phyloP scores from a whole-genome alignment of 352 stramenopile species.

The Peronospora tabacina region DNA sequence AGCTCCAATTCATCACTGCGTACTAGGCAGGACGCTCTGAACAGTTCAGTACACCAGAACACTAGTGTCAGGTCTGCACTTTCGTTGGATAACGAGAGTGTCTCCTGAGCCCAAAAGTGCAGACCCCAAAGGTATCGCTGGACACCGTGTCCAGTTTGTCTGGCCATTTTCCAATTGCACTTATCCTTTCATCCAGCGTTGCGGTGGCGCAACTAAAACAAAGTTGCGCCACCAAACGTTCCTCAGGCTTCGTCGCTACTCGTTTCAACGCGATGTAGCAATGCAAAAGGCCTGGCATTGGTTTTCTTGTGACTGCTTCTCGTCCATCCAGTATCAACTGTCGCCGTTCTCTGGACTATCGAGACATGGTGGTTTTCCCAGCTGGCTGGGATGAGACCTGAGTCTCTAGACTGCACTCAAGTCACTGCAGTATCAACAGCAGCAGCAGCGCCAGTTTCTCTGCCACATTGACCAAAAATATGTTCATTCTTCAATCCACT shows the following conservation, averaged over 20 bases:
- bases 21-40: no score
- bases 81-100: no score
- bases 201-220: not conserved
- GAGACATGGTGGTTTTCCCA: slow-evolving; percentile 22
- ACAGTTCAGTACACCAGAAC: no score
- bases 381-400: slow-evolving; percentile 14
- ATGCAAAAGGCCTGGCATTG: slow-evolving; percentile 5
- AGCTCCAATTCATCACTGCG: no score
- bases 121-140: not conserved
- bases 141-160: not conserved
- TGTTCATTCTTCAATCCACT: slow-evolving; percentile 20
- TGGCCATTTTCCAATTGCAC: not conserved
- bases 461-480: slow-evolving; percentile 10
- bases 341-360: slow-evolving; percentile 14
- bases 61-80: no score
- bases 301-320: slow-evolving; percentile 18
- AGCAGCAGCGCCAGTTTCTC: slow-evolving; percentile 12
- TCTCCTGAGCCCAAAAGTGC: not conserved
- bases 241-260: not conserved
- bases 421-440: slow-evolving; percentile 1
- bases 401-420: slow-evolving; percentile 3
- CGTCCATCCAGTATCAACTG: slow-evolving; percentile 1
- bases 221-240: not conserved
- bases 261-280: slow-evolving; percentile 7
- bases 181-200: not conserved